Percentiles rank a stretch among this genome's conserved stretches.
Conservation (phyloP, 257 asterid species). For the Osmanthus fragrans region DNA sequence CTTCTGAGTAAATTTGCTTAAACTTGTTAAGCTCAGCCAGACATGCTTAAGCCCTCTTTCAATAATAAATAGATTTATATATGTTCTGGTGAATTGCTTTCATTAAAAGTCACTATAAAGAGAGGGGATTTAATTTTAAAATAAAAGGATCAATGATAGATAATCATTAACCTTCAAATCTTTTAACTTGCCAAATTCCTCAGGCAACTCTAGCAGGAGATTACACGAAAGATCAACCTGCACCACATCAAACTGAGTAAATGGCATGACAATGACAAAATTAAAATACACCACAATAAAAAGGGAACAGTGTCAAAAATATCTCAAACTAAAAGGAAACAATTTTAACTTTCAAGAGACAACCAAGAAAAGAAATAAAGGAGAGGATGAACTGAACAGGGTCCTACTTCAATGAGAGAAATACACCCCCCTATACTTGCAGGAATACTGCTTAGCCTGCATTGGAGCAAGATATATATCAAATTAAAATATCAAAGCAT, state of each 20-base stretch:
- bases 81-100: constrained; percentile 8
- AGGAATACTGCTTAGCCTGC: constrained; percentile 73
- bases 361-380: constrained; percentile 2
- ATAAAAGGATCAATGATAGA: not conserved
- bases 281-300: constrained; percentile 6
- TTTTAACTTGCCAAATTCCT: constrained; percentile 52
- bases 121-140: not conserved
- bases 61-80: not conserved
- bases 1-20: not conserved
- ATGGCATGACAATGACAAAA: constrained; percentile 13
- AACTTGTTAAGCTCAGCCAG: not conserved
- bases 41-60: not conserved
- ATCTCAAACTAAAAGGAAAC: constrained; percentile 9
- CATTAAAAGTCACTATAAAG: not conserved
- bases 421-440: constrained; percentile 61
- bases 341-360: not conserved
- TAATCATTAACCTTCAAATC: constrained; percentile 61
- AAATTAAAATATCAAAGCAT: constrained; percentile 12
- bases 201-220: constrained; percentile 77
- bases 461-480: constrained; percentile 27
- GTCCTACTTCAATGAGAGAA: constrained; percentile 78
- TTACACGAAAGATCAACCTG: constrained; percentile 87
- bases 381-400: constrained; percentile 4
- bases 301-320: not conserved
- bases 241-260: constrained; percentile 32